Percentiles rank a stretch among this genome's conserved stretches.
Conservation (phyloP, 169 alveolate genomes). For the Hepatocystis sp. region DNA sequence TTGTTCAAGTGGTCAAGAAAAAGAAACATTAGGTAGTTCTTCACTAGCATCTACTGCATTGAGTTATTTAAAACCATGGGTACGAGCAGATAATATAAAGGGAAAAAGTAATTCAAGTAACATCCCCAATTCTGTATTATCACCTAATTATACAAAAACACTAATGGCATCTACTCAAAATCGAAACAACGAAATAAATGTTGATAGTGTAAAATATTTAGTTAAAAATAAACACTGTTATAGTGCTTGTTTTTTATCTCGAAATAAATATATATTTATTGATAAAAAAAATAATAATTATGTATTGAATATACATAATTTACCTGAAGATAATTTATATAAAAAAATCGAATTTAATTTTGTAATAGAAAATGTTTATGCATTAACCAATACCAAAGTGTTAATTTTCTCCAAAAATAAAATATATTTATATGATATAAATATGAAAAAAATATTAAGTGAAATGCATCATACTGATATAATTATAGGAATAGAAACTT, state of each 20-base stretch:
- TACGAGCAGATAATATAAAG: background rate
- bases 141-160: background rate
- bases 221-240: slow-evolving; percentile 44
- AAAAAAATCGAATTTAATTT: slow-evolving; percentile 42
- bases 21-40: background rate
- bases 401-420: slow-evolving; percentile 24
- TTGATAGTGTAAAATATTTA: slow-evolving; percentile 27
- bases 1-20: background rate
- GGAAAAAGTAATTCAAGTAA: background rate
- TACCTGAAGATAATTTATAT: slow-evolving; percentile 54
- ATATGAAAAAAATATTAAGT: slow-evolving; percentile 29
- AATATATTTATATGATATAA: slow-evolving; percentile 65
- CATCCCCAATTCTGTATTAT: background rate
- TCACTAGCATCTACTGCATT: too few species aligned
- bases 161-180: too few species aligned
- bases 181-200: background rate
- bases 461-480: slow-evolving; percentile 76
- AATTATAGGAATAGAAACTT: slow-evolving; percentile 74
- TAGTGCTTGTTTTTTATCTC: slow-evolving; percentile 22
- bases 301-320: slow-evolving; percentile 43
- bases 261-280: slow-evolving; percentile 71
- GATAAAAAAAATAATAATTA: slow-evolving; percentile 39
- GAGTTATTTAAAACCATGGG: background rate
- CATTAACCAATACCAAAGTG: slow-evolving; percentile 47
- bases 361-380: slow-evolving; percentile 25